A percentile compares a stretch with the other conserved stretches of the same genome.
Evolutionary conservation across 2,329 filamentous ascomycete genomes (phyloP).

Genomic region (Penicillium polonicum): DNA sequence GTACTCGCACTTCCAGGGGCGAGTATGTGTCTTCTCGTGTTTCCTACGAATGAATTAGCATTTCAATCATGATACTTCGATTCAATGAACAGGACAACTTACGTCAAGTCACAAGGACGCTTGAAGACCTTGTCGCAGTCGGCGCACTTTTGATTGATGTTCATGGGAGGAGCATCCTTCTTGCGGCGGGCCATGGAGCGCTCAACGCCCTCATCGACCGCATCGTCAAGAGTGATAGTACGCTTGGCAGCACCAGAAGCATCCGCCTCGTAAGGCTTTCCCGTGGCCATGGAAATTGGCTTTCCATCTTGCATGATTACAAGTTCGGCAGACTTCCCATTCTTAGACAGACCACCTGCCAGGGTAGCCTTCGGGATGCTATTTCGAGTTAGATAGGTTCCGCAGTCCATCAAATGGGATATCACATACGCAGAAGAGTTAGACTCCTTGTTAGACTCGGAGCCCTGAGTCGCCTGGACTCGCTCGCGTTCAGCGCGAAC

Average conservation of each 20-base stretch:
- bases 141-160: slow-evolving; percentile 76
- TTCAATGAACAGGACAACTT: slow-evolving; percentile 17
- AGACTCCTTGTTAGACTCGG: slow-evolving; percentile 42
- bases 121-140: slow-evolving; percentile 93
- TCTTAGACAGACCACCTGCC: slow-evolving; percentile 75
- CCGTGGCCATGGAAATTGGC: slow-evolving; percentile 72
- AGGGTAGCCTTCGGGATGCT: slow-evolving; percentile 66
- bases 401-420: background rate
- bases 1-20: slow-evolving; percentile 89
- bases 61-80: background rate
- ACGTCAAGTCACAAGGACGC: slow-evolving; percentile 89
- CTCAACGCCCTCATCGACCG: slow-evolving; percentile 74
- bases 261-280: slow-evolving; percentile 57
- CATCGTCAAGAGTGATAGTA: slow-evolving; percentile 50
- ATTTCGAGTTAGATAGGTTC: slow-evolving; percentile 18
- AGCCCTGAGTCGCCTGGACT: slow-evolving; percentile 55
- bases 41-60: slow-evolving; percentile 52
- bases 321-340: slow-evolving; percentile 79
- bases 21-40: slow-evolving; percentile 96
- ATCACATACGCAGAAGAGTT: slow-evolving; percentile 36
- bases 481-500: slow-evolving; percentile 73
- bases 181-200: slow-evolving; percentile 95
- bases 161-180: slow-evolving; percentile 85
- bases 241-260: slow-evolving; percentile 52
- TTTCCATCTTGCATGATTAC: slow-evolving; percentile 74